phyloP scores from a whole-genome alignment of 2,329 filamentous ascomycete genomes.

The Talaromyces albobiverticillius region DNA sequence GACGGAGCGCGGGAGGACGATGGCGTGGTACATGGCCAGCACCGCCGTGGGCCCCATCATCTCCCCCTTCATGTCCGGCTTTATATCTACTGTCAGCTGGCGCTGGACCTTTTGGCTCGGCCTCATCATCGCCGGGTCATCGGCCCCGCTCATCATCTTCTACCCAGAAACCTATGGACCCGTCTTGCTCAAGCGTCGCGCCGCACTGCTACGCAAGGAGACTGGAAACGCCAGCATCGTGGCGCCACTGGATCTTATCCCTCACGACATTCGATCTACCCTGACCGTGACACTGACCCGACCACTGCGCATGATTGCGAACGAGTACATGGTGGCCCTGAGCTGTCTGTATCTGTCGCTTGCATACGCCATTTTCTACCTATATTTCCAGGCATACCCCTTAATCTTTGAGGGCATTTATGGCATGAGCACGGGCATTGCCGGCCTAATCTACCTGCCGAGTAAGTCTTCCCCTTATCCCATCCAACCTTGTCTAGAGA shows the following conservation, averaged over 20 bases:
- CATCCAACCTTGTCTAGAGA: neutral
- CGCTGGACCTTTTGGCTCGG: constrained; percentile 58
- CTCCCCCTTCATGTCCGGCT: constrained; percentile 47
- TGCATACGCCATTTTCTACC: constrained; percentile 66
- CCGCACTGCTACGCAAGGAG: constrained; percentile 56
- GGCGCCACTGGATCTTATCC: constrained; percentile 65
- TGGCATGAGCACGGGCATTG: constrained; percentile 33
- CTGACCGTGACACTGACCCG: constrained; percentile 66
- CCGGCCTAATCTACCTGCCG: constrained; percentile 33
- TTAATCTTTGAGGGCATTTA: constrained; percentile 60
- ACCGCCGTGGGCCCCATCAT: constrained; percentile 43
- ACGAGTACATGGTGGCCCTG: constrained; percentile 69
- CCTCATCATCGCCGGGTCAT: constrained; percentile 61
- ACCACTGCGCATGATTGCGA: constrained; percentile 67
- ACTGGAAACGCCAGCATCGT: constrained; percentile 54
- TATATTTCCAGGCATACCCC: constrained; percentile 73
- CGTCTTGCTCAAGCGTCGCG: constrained; percentile 57
- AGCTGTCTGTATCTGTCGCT: constrained; percentile 69
- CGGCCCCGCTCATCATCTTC: constrained; percentile 58
- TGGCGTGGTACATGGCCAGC: constrained; percentile 44
- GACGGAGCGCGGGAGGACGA: constrained; percentile 39
- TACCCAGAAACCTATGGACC: constrained; percentile 65
- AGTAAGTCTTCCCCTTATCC: constrained; percentile 21
- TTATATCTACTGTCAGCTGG: constrained; percentile 43
- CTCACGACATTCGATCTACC: constrained; percentile 36